Conservation (phyloP, 352 stramenopile genomes). For the Phytophthora boehmeriae region DNA sequence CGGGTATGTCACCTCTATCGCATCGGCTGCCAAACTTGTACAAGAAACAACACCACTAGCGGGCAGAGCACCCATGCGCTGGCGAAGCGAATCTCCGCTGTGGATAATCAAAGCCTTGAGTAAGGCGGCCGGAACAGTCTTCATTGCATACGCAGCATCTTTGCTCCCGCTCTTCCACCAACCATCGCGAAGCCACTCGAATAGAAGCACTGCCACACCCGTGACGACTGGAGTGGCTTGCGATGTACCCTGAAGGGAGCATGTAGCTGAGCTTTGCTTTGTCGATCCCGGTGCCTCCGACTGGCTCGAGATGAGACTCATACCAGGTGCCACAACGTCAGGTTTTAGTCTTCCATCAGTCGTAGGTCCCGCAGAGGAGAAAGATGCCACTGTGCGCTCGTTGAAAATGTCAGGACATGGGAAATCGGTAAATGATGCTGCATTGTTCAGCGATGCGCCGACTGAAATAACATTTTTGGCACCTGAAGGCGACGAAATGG, state of each 20-base stretch:
- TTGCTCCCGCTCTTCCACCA: slow-evolving; percentile 78
- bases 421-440: slow-evolving; percentile 51
- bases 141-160: slow-evolving; percentile 60
- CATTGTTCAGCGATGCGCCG: slow-evolving; percentile 72
- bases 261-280: slow-evolving; percentile 58
- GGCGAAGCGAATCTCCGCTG: slow-evolving; percentile 62
- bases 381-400: slow-evolving; percentile 76
- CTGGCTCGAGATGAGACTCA: slow-evolving; percentile 78
- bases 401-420: slow-evolving; percentile 73
- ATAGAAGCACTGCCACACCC: slow-evolving; percentile 73
- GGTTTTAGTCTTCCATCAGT: slow-evolving; percentile 87
- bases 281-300: slow-evolving; percentile 62
- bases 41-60: slow-evolving; percentile 60
- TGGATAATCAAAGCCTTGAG: slow-evolving; percentile 87
- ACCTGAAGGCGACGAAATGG: slow-evolving; percentile 81
- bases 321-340: slow-evolving; percentile 86
- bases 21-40: slow-evolving; percentile 32
- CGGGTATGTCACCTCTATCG: slow-evolving; percentile 50
- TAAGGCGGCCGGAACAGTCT: slow-evolving; percentile 63
- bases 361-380: slow-evolving; percentile 84
- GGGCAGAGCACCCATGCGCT: slow-evolving; percentile 46
- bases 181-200: slow-evolving; percentile 79
- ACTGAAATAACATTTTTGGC: slow-evolving; percentile 89
- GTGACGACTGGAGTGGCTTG: slow-evolving; percentile 81
- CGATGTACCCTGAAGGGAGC: slow-evolving; percentile 78